Evolutionary conservation across 1,139 yeast species (phyloP), one percentile per base, ranked within the genome.

Genomic region (Zygotorulaspora mrakii): DNA sequence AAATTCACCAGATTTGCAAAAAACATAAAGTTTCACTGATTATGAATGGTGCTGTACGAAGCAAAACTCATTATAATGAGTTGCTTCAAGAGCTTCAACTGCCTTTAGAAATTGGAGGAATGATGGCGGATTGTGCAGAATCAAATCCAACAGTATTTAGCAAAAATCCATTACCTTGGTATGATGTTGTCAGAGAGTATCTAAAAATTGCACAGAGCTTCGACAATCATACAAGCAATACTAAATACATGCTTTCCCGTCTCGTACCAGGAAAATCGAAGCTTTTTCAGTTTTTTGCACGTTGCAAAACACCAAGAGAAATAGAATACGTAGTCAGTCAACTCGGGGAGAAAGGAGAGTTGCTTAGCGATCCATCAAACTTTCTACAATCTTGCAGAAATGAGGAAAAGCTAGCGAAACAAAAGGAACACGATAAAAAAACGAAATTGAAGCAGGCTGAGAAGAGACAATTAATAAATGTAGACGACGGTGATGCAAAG

Each of bases 91-190:
- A 64, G 17, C 77, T 75, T 55, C 78, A 79, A 0, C 38, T 59
- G 11, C 48, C 54, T 4, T 67, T 71, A 2, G 75, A 75, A 42
- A 62, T 82, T 10, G 95, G 97, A 2, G 91, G 87, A 5, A 91
- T 91, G 98, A 80, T 89, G 51, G 98, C 96, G 1, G 84, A 88
- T 36, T 78, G 80, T 22, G 97, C 96, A 0, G 97, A 91, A 62
- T 59, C 74, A 7, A 89, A 91, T 57, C 91, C 95, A 5, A 73
- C 95, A 1, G 82, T 87, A 35, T 91, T 91, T 59, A 59, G 64
- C 11, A 59, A 59, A 8, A 52, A 54, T 0, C 78, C 84, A 1
- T 56, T 71, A 33, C 69, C 76, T 0, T 84, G 91, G 82, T 68
- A 66, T 23, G 59, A 66, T 17, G 67, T 77, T 3, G 71, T 76